Base-by-base conservation (phyloP, 2,329 filamentous ascomycete species). In the Pestalotiopsis sp. region DNA sequence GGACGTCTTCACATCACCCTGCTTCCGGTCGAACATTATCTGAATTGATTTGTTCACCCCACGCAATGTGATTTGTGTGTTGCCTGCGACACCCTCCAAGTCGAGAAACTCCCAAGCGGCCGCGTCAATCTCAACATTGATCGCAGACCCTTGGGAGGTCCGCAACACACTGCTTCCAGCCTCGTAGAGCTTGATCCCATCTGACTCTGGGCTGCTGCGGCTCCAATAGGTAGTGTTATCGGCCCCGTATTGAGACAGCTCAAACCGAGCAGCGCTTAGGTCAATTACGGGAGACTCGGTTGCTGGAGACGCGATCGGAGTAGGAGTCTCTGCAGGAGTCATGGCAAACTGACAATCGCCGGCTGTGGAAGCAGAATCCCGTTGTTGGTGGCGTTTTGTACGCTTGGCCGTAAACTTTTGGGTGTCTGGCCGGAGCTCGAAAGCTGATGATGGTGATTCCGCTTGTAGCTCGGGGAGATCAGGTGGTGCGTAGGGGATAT, bases 1-100 rank as follows among this genome's bases (percentile, higher is more conserved):
- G 1, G 71, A 67, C 1, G 71, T 31, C 49, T 66, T 70, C 4
- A 36, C 25, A 66, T 71, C 75, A 7, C 70, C 72, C 57, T 41
- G 45, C 14, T 68, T 70, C 14, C 73, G 72, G 56, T 73, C 70
- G 27, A 62, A 41, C 17, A 62, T 39, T 20, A 62, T 36, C 27
- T 14, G 27, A 39, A 39, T n/a, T 4, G 27, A 7, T 36, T 39
- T 39, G 31, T 36, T 20, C 11, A 23, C 31, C 17, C 17, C 14
- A 31, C 25, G 9, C 13, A 75, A 17, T 25, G 70, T 72, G 17
- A 57, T 20, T 14, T 61, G 68, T n/a, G 25, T 38, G 38, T 62
- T 62, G 59, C 70, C 61, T 11, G 68, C 67, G 6, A 52, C 61
- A 1, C 59, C 20, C 20, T 69, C 70, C 23, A n/a, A 5, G 14